These are phyloP conservation scores for Salvia sclarea DNA, from an alignment of 305 asterid species.

Conservation along the genomic window DNA sequence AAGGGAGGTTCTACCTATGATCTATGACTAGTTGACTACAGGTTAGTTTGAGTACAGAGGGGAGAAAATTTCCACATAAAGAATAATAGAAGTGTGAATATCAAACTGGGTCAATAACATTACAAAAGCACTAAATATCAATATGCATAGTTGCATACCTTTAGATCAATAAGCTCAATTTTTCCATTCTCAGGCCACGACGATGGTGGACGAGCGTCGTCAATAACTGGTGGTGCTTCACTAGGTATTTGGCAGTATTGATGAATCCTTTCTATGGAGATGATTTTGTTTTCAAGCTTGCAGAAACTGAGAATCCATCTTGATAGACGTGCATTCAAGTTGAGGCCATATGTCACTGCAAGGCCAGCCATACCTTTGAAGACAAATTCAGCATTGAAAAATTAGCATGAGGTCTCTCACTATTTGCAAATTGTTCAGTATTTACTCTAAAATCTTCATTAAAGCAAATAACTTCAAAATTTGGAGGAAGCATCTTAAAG, in stretches of 20 bases:
- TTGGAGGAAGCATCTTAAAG: constrained; percentile 5
- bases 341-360: constrained; percentile 96
- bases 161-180: constrained; percentile 74
- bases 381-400: not conserved
- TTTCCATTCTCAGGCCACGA: constrained; percentile 92
- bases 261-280: constrained; percentile 92
- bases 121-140: constrained; percentile 20
- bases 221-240: constrained; percentile 86
- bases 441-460: not conserved
- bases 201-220: constrained; percentile 65
- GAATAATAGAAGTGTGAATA: not conserved
- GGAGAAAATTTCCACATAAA: not conserved
- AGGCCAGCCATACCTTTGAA: constrained; percentile 95
- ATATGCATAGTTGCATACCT: constrained; percentile 66
- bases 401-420: constrained; percentile 4
- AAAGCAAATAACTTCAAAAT: not conserved
- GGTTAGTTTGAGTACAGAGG: not conserved
- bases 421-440: not conserved
- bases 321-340: constrained; percentile 92
- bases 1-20: not conserved
- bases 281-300: constrained; percentile 97
- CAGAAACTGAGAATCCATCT: constrained; percentile 99
- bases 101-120: not conserved
- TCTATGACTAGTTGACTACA: not conserved
- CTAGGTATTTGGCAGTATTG: constrained; percentile 92